A percentile compares a stretch with the other conserved stretches of the same genome.
Conservation (phyloP, 345 rosid genomes). For the Melaleuca quinquenervia region DNA sequence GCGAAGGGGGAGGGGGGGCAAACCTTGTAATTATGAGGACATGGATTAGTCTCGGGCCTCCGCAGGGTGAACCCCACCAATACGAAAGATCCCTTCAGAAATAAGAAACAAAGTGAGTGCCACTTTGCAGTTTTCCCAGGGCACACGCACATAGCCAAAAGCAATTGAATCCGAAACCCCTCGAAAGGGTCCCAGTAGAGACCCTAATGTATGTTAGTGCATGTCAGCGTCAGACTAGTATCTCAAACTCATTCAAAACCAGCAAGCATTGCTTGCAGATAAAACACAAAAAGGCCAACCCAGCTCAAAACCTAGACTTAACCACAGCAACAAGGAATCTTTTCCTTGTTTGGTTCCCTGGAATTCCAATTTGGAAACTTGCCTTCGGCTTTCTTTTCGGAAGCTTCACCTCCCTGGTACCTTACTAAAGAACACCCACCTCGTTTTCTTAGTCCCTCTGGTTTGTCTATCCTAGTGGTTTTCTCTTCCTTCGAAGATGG, state of each 20-base stretch:
- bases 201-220: neutral
- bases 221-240: conserved; percentile 15
- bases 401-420: neutral
- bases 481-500: conserved; percentile 50
- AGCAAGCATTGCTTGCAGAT: neutral
- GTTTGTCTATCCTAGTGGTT: neutral
- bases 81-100: neutral
- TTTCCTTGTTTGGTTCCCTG: conserved; percentile 3
- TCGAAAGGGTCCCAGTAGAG: conserved; percentile 8
- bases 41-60: neutral
- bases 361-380: neutral
- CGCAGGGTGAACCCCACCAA: neutral
- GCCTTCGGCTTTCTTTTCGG: neutral
- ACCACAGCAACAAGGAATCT: neutral
- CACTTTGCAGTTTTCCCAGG: neutral
- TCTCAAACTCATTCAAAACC: conserved; percentile 17
- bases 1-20: neutral
- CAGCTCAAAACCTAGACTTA: neutral
- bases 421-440: neutral
- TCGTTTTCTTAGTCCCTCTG: conserved; percentile 2
- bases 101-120: neutral
- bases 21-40: neutral
- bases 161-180: neutral
- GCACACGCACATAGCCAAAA: neutral
- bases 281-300: neutral